Conservation (phyloP, 1,139 yeast genomes). For the Kurtzmaniella quercitrusa region DNA sequence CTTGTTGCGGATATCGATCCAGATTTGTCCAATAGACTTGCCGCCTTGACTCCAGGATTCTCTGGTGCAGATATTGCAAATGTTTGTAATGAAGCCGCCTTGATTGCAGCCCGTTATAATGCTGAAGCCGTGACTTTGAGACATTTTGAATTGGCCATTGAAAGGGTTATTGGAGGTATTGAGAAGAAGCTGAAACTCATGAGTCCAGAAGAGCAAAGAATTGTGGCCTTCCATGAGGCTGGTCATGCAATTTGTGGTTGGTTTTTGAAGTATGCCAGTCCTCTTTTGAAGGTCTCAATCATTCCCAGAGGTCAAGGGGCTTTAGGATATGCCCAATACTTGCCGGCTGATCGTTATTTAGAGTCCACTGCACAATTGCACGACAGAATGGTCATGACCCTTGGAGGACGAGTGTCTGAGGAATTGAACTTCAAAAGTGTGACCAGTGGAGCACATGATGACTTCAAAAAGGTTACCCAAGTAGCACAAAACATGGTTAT, state of each 20-base stretch:
- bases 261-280: constrained; percentile 87
- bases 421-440: constrained; percentile 86
- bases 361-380: constrained; percentile 71
- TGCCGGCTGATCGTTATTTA: constrained; percentile 90
- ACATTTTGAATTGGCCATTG: constrained; percentile 95
- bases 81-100: constrained; percentile 94
- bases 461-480: constrained; percentile 91
- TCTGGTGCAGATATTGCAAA: constrained; percentile 98
- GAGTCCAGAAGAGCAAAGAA: constrained; percentile 75
- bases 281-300: constrained; percentile 88
- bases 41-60: constrained; percentile 96
- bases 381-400: constrained; percentile 94
- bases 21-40: constrained; percentile 73
- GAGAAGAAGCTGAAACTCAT: constrained; percentile 86
- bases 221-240: constrained; percentile 97
- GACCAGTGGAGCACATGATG: constrained; percentile 94
- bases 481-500: constrained; percentile 95
- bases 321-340: constrained; percentile 94
- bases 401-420: constrained; percentile 95
- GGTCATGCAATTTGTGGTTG: constrained; percentile 99
- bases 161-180: constrained; percentile 93
- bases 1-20: constrained; percentile 33
- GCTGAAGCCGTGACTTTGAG: constrained; percentile 63
- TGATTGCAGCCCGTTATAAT: constrained; percentile 86
- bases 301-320: constrained; percentile 97